phyloP scores from a whole-genome alignment of 2,329 filamentous ascomycete species.

The Aspergillus quadrilineatus region DNA sequence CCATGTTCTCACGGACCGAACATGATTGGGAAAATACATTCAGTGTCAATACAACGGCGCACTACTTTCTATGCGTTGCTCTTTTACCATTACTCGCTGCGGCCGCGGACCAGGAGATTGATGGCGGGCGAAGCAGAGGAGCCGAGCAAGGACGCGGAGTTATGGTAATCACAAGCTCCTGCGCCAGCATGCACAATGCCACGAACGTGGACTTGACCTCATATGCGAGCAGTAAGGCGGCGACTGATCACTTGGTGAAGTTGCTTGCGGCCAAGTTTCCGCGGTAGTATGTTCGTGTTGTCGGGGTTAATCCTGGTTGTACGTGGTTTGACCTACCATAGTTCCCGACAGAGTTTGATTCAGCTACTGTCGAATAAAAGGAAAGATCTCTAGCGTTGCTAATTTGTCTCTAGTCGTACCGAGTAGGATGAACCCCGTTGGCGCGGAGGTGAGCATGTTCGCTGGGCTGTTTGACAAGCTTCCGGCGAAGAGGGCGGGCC shows the following conservation, averaged over 20 bases:
- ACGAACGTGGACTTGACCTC: slow-evolving; percentile 55
- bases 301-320: slow-evolving; percentile 49
- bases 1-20: slow-evolving; percentile 48
- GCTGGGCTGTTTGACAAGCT: slow-evolving; percentile 43
- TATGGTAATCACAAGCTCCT: slow-evolving; percentile 52
- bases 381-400: background rate
- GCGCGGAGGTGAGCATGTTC: slow-evolving; percentile 43
- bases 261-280: slow-evolving; percentile 52
- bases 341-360: no score
- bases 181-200: slow-evolving; percentile 54
- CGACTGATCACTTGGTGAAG: slow-evolving; percentile 52
- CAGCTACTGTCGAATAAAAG: no score
- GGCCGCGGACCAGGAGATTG: slow-evolving; percentile 34
- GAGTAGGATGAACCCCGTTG: slow-evolving; percentile 48
- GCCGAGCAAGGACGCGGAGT: slow-evolving; percentile 47
- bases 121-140: slow-evolving; percentile 25
- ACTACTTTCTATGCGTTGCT: slow-evolving; percentile 52
- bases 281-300: slow-evolving; percentile 45
- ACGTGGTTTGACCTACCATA: slow-evolving; percentile 16
- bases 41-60: slow-evolving; percentile 50
- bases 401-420: slow-evolving; percentile 37
- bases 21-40: slow-evolving; percentile 50
- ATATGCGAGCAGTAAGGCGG: slow-evolving; percentile 54
- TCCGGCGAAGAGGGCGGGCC: slow-evolving; percentile 41
- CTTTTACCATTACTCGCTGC: slow-evolving; percentile 46